phyloP scores from a whole-genome alignment of 1,284 basidiomycete species.

The Hortiboletus rubellus region DNA sequence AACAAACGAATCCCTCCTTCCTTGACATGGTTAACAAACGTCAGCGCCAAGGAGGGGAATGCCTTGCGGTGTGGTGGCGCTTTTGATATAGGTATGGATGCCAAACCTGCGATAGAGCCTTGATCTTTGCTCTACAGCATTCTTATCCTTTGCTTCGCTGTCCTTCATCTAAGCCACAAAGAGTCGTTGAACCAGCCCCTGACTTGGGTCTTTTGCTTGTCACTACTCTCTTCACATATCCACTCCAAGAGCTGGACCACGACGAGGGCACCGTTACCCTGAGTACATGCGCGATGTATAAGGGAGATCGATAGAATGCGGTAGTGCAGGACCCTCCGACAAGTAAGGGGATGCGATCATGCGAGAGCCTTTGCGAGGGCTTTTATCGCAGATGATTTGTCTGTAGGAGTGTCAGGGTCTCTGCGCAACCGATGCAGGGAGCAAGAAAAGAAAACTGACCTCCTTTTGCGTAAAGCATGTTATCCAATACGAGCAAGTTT shows the following conservation, averaged over 20 bases:
- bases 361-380: slow-evolving; percentile 58
- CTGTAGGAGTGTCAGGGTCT: slow-evolving; percentile 40
- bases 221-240: slow-evolving; percentile 45
- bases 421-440: background rate
- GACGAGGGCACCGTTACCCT: slow-evolving; percentile 73
- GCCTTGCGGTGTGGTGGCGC: background rate
- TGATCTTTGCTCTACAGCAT: slow-evolving; percentile 53
- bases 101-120: slow-evolving; percentile 22
- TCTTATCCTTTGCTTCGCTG: slow-evolving; percentile 54
- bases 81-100: slow-evolving; percentile 11
- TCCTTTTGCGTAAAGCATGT: slow-evolving; percentile 80
- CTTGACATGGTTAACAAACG: background rate
- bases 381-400: slow-evolving; percentile 64
- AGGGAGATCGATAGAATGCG: slow-evolving; percentile 76
- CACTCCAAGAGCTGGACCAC: slow-evolving; percentile 75
- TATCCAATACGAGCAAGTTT: slow-evolving; percentile 72
- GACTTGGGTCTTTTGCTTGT: slow-evolving; percentile 42
- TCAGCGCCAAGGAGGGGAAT: slow-evolving; percentile 25
- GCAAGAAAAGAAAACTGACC: slow-evolving; percentile 48
- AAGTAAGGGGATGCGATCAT: slow-evolving; percentile 60
- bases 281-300: slow-evolving; percentile 77
- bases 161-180: slow-evolving; percentile 28
- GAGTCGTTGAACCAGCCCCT: slow-evolving; percentile 55
- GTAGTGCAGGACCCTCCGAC: slow-evolving; percentile 43
- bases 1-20: background rate